phyloP scores from a whole-genome alignment of 305 asterid species.

The Solanum hybrid region DNA sequence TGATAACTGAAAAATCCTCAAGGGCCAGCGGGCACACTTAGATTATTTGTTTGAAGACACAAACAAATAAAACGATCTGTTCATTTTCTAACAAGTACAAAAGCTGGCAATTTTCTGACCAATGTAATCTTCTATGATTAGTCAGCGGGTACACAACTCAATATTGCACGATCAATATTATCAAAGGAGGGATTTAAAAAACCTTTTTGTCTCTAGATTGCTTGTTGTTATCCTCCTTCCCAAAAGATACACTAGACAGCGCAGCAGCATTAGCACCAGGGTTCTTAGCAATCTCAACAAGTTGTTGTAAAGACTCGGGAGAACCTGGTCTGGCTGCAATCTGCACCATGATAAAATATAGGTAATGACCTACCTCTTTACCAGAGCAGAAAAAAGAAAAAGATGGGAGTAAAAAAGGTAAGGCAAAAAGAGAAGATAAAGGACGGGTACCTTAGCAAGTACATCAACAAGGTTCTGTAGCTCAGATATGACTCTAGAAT shows the following conservation, averaged over 20 bases:
- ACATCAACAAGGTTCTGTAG: conserved; percentile 90
- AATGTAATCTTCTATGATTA: neutral
- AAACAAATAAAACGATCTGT: neutral
- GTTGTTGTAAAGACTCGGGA: conserved; percentile 83
- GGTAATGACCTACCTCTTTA: neutral
- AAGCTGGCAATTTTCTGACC: neutral
- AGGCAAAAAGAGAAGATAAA: neutral
- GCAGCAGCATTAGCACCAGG: conserved; percentile 43
- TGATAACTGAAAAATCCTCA: neutral
- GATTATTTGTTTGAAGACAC: neutral
- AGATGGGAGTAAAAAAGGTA: neutral
- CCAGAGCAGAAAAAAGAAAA: neutral
- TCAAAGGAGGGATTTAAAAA: neutral
- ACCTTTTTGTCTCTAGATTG: conserved; percentile 79
- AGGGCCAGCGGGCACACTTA: neutral
- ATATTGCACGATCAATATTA: neutral
- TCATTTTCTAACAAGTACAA: neutral
- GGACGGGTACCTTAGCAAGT: conserved; percentile 65
- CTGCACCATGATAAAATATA: conserved; percentile 28
- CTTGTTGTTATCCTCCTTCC: conserved; percentile 53
- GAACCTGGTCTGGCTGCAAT: conserved; percentile 96
- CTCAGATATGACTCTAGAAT: conserved; percentile 72
- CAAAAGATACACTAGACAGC: conserved; percentile 42
- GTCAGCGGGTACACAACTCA: neutral
- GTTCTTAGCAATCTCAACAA: conserved; percentile 91